phyloP scores from a whole-genome alignment of 169 alveolate genomes.

The Neospora caninum region DNA sequence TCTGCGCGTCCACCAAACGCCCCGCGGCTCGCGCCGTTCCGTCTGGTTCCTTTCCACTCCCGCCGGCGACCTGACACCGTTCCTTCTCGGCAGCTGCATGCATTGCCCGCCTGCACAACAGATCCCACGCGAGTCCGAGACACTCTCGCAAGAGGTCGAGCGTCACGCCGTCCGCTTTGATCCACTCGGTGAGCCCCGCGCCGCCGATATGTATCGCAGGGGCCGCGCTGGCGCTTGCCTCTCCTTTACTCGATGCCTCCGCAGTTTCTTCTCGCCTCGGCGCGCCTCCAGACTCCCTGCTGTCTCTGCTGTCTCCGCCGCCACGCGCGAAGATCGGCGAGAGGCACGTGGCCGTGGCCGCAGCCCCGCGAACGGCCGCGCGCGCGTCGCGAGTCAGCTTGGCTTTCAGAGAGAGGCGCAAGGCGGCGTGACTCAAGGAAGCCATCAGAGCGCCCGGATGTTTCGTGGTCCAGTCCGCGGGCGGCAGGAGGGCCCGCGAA shows the following conservation, averaged over 20 bases:
- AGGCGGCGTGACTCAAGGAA: neutral
- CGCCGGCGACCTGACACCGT: no score
- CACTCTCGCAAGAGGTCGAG: conserved; percentile 11
- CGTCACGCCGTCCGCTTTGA: neutral
- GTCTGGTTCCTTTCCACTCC: no score
- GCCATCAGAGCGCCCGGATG: neutral
- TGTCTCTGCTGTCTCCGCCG: no score
- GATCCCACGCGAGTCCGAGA: neutral
- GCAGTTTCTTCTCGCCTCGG: neutral
- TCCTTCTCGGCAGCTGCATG: neutral
- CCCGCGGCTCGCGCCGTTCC: no score
- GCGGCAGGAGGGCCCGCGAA: neutral
- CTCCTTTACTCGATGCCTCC: no score
- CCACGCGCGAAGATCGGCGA: neutral
- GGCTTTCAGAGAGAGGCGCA: neutral
- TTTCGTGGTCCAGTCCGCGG: neutral
- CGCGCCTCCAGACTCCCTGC: neutral
- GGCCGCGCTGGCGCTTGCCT: neutral
- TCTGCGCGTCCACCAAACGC: no score
- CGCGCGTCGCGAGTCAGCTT: neutral
- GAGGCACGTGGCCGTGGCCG: neutral
- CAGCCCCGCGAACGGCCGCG: conserved; percentile 11
- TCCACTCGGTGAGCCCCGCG: neutral
- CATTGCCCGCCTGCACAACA: neutral
- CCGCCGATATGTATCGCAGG: neutral